Percentiles rank a stretch among this genome's conserved stretches.
Evolutionary conservation across 495 filamentous ascomycete genomes (phyloP).

Genomic region (Ramalina peruviana): DNA sequence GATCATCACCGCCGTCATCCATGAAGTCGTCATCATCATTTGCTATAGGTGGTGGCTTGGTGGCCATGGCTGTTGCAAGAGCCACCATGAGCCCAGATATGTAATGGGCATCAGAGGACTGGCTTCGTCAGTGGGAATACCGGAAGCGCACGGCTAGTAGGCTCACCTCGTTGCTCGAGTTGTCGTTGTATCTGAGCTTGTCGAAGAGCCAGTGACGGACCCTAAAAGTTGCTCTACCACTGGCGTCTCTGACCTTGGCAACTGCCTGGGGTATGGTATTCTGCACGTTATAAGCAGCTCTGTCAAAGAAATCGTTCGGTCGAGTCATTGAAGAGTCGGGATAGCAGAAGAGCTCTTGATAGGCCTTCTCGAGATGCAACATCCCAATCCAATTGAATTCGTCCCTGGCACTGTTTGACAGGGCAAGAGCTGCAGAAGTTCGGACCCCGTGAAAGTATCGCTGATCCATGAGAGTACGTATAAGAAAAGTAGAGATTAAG

Average conservation of each 20-base stretch:
- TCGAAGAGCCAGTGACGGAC: constrained; percentile 74
- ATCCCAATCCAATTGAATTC: constrained; percentile 65
- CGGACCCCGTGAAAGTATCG: constrained; percentile 92
- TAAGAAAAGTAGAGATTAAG: constrained; percentile 71
- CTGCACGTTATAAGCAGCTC: constrained; percentile 67
- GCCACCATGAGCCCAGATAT: constrained; percentile 68
- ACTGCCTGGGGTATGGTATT: constrained; percentile 68
- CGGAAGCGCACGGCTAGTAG: neutral
- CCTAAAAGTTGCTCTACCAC: constrained; percentile 58
- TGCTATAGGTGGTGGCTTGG: constrained; percentile 23
- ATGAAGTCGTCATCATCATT: constrained; percentile 13
- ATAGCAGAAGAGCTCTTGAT: constrained; percentile 79
- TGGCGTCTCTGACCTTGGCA: constrained; percentile 58
- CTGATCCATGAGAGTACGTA: constrained; percentile 76
- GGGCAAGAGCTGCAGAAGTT: constrained; percentile 57
- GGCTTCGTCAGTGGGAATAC: constrained; percentile 2
- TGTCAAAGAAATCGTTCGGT: constrained; percentile 81
- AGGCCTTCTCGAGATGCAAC: constrained; percentile 70
- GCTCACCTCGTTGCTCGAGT: constrained; percentile 61
- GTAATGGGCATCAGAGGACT: constrained; percentile 78
- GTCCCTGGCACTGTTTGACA: constrained; percentile 58
- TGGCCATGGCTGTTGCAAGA: constrained; percentile 61
- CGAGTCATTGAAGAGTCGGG: constrained; percentile 52
- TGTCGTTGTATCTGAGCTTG: constrained; percentile 84
- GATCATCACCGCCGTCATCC: constrained; percentile 25